Base-by-base conservation (phyloP, 306 rosid species). In the Quillaja saponaria region DNA sequence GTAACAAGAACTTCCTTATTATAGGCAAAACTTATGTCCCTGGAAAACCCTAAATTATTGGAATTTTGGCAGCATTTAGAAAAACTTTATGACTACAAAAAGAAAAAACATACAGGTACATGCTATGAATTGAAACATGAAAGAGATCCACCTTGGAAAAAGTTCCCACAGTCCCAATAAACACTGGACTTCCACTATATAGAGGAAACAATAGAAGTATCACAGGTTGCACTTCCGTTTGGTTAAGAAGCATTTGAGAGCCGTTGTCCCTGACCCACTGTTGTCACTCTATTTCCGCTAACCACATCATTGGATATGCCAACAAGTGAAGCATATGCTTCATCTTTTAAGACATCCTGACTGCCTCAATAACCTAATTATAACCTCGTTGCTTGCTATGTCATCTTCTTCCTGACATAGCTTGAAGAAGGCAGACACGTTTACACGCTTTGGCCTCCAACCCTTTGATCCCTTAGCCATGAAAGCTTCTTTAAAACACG, bases 401-500 rank as follows among this genome's bases (percentile, higher is more conserved):
- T 89, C 86, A 10, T 57, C 78, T 74, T 78, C 70, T 33, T 82
- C 83, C 63, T 68, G 80, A 61, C 96, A 91, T 49, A 80, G 83
- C 52, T 77, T 55, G 33, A 78, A 37, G 80, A 81, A 88, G 52
- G 85, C 49, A 55, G 71, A 65, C 65, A 85, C 78, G 68, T 59
- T 81, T 51, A 16, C 7, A 1, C 76, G 87, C 68, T 77, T 89
- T 50, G 94, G 95, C 76, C 74, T 84, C 99, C 96, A 92, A 60
- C 82, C 78, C 76, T 55, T 83, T 15, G 87, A 80, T 48, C 83
- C 78, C 48, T 52, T 76, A 19, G 61, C 77, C 45, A 52, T 47
- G 76, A 92, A 83, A 60, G 97, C 97, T 64, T 89, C 74, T 77
- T 85, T 78, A 80, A 89, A 89, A 73, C 88, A 83, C 20, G 84